Evolutionary conservation across 192 early-diverging fungal genomes (phyloP), one percentile per base, ranked within the genome.

Genomic region (Gigaspora rosea): DNA sequence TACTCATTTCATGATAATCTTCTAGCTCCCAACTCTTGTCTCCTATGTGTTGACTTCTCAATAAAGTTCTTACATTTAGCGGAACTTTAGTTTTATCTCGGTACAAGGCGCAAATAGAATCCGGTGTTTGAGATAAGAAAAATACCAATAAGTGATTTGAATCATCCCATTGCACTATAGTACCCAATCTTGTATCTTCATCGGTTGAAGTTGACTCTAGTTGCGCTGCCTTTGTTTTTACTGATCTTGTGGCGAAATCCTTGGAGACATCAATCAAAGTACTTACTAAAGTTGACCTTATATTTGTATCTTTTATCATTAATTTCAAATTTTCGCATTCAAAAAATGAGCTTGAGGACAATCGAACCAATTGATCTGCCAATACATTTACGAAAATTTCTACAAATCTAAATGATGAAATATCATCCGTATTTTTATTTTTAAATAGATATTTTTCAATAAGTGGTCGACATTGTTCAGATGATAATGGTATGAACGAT

Each of bases 81-180:
- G 62, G 62, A 15, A 77, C 75, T 54, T 71, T 64, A 2, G 11
- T 15, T 49, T 52, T 64, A 35, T 77, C 48, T 13, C 75, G 67
- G 35, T 77, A 77, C 18, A 77, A 27, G 6, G 75, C 67, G 2
- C 75, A 52, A 56, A 66, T 47, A 5, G 64, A 66, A 46, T 66
- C 64, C 1, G 64, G 64, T 18, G 64, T 46, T 41, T 66, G 75
- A 32, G 75, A 77, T 47, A 68, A 56, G n/a, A 77, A 77, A 48
- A 77, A 77, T 50, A 77, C 75, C 35, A 77, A 59, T 16, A 77
- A 49, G 49, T 77, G 75, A 66, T 77, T 77, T 16, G 61, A 77
- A 70, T 77, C 75, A 33, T 50, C 62, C 75, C 75, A 77, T 13
- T 77, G 70, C 12, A 56, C 70, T 20, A 77, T 52, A 7, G n/a